Base-by-base conservation (phyloP, 345 rosid genomes). In the Eucalyptus sideroxylon region DNA sequence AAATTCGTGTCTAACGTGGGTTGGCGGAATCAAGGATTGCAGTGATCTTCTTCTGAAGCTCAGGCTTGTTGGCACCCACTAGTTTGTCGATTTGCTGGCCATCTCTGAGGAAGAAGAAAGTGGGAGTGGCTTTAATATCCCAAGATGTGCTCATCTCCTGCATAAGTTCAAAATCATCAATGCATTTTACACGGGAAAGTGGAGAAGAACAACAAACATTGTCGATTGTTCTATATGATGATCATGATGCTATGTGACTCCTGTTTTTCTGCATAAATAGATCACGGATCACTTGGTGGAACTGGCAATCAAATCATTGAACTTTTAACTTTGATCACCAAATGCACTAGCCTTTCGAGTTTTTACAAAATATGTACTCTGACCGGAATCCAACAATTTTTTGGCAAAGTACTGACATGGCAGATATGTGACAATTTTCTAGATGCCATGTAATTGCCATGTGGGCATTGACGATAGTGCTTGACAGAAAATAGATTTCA, bases 11-110 rank as follows among this genome's bases (percentile, higher is more conserved):
- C 47, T 77, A 77, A 77, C 30, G 47, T 21, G 30, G 30, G 9
- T 77, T 77, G 47, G 85, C 30, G 2, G 96, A 94, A 87, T 94
- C 94, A 62, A 91, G 30, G 62, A 94, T 86, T 21, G 93, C 94
- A 23, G 92, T 89, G 56, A 95, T 90, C 93, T 96, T 97, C 93
- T 93, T 96, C 91, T 93, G 94, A 67, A 97, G 92, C 94, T 96
- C 98, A n/a, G 94, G 94, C 91, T 94, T 97, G 94, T 96, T 94
- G n/a, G 97, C 96, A 80, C 99, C 99, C 0, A 96, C 98, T 91
- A 95, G 96, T 89, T 95, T 96, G 88, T 96, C 98, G 60, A 94
- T 88, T 91, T 95, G 96, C 69, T 93, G 91, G 82, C 98, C 98
- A 86, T 96, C 94, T 94, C 93, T 95, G 37, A 96, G 95, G 91